Evolutionary conservation across 305 asterid species (phyloP).

Genomic region (Fraxinus baroniana): DNA sequence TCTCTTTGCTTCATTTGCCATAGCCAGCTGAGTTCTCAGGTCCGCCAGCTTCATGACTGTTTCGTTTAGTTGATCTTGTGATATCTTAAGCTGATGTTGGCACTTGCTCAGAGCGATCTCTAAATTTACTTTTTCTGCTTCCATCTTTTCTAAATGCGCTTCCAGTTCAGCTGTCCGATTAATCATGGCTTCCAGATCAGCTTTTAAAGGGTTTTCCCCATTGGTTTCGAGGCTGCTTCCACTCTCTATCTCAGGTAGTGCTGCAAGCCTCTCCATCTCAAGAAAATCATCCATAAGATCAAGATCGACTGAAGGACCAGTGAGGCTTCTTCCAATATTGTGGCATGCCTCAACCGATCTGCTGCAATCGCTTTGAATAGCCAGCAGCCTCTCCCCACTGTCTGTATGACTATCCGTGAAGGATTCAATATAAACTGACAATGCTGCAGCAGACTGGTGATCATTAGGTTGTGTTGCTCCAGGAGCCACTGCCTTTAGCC

Average conservation of each 20-base stretch:
- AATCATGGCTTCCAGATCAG: conserved; percentile 44
- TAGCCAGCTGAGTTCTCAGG: conserved; percentile 43
- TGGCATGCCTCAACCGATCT: conserved; percentile 29
- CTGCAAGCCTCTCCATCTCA: conserved; percentile 83
- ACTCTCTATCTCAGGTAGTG: conserved; percentile 39
- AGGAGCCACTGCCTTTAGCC: conserved; percentile 51
- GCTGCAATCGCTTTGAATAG: conserved; percentile 33
- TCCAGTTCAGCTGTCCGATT: conserved; percentile 49
- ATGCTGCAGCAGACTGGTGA: conserved; percentile 40
- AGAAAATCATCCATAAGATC: conserved; percentile 91
- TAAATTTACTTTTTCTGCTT: conserved; percentile 50
- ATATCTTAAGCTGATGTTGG: conserved; percentile 50
- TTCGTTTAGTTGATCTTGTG: conserved; percentile 50
- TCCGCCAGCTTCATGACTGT: conserved; percentile 40
- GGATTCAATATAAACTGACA: conserved; percentile 55
- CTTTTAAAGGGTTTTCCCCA: conserved; percentile 27
- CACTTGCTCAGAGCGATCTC: conserved; percentile 50
- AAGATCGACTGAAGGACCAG: conserved; percentile 46
- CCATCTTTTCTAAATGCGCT: conserved; percentile 46
- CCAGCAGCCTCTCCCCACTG: conserved; percentile 47
- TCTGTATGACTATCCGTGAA: conserved; percentile 67
- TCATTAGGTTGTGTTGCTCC: conserved; percentile 37
- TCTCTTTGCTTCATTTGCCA: conserved; percentile 49
- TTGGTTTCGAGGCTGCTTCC: conserved; percentile 23
- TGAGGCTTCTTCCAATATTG: conserved; percentile 33